A percentile compares a stretch with the other conserved stretches of the same genome.
Conservation (phyloP, 2,329 filamentous ascomycete species). For the Stagonosporopsis cucurbitacearum region DNA sequence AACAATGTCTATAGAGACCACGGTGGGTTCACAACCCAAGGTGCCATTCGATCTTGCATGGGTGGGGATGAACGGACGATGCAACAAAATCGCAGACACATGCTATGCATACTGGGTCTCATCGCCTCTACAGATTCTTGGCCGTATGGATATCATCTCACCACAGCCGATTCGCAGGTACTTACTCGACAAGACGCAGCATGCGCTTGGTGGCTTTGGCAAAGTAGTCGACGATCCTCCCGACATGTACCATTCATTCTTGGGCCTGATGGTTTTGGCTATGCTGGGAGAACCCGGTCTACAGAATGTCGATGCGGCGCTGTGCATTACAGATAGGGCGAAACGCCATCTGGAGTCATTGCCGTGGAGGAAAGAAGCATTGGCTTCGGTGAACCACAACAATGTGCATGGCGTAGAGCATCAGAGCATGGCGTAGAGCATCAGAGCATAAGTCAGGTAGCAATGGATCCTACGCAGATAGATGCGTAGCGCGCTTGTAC, state of each 20-base stretch:
- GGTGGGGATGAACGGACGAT: slow-evolving; percentile 86
- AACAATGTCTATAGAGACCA: slow-evolving; percentile 34
- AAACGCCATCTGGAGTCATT: slow-evolving; percentile 47
- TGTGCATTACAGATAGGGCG: slow-evolving; percentile 74
- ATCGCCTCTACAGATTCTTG: slow-evolving; percentile 59
- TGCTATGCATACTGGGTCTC: slow-evolving; percentile 96
- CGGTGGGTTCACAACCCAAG: slow-evolving; percentile 62
- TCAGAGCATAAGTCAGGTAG: slow-evolving; percentile 7
- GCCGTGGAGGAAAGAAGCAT: slow-evolving; percentile 44
- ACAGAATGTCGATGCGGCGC: slow-evolving; percentile 72
- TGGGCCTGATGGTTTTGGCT: slow-evolving; percentile 81
- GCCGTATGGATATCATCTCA: slow-evolving; percentile 63
- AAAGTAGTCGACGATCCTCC: slow-evolving; percentile 55
- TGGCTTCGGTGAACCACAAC: slow-evolving; percentile 3
- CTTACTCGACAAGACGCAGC: slow-evolving; percentile 84
- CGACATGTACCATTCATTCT: slow-evolving; percentile 86
- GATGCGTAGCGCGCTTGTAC: slow-evolving; percentile 6
- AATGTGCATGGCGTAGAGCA: neutral
- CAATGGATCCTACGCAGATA: slow-evolving; percentile 7
- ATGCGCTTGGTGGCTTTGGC: slow-evolving; percentile 67
- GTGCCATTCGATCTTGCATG: slow-evolving; percentile 61
- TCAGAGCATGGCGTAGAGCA: slow-evolving; percentile 3
- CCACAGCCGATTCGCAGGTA: slow-evolving; percentile 71
- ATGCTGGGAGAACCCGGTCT: slow-evolving; percentile 74
- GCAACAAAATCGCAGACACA: slow-evolving; percentile 91